Evolutionary conservation across 2,329 filamentous ascomycete genomes (phyloP).

Genomic region (Diaporthe citri): DNA sequence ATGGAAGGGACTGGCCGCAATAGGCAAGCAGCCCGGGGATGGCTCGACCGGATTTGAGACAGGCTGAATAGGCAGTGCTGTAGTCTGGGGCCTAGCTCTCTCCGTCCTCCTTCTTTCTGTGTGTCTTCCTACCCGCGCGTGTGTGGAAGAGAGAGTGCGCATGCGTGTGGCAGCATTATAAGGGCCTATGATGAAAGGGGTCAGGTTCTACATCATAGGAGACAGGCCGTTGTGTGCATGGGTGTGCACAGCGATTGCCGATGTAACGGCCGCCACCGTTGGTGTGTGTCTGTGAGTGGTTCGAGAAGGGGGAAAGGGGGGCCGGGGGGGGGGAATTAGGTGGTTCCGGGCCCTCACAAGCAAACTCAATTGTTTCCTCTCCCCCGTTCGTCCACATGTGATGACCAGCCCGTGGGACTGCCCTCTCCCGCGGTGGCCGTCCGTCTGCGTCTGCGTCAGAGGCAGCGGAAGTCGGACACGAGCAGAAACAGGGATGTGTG

Average conservation of each 20-base stretch:
- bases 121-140: background rate
- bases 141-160: background rate
- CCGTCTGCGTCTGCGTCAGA: background rate
- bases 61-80: background rate
- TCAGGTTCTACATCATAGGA: constrained; percentile 3
- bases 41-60: constrained; percentile 26
- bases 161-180: background rate
- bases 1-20: constrained; percentile 8
- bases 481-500: constrained; percentile 25
- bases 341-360: background rate
- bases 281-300: background rate
- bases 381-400: background rate
- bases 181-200: background rate
- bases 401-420: background rate
- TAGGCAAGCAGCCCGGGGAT: constrained; percentile 23
- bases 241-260: background rate
- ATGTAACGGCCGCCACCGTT: constrained; percentile 26
- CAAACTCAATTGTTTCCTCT: background rate
- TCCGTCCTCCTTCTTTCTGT: background rate
- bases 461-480: constrained; percentile 29
- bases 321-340: too few relatives aligned
- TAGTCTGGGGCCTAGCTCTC: background rate
- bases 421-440: too few relatives aligned
- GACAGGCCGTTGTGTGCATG: background rate
- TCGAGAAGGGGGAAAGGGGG: too few relatives aligned